Conservation (phyloP, 2,329 filamentous ascomycete species). For the Fusarium redolens region DNA sequence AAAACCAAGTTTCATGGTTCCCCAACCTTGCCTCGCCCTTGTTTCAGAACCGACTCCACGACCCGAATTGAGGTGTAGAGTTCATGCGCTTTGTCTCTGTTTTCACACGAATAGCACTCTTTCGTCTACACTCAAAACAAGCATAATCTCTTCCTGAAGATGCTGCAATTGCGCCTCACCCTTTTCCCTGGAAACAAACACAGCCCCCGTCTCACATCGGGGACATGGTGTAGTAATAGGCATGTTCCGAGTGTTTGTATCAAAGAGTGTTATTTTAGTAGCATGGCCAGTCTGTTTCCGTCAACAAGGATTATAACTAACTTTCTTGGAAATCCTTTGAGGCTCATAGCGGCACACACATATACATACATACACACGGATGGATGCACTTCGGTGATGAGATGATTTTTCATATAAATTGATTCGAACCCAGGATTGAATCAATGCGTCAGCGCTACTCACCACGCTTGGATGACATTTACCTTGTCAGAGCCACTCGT, state of each 20-base stretch:
- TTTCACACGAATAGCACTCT: conserved; percentile 6
- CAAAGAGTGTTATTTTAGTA: conserved; percentile 14
- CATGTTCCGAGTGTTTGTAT: conserved; percentile 9
- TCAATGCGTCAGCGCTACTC: conserved; percentile 22
- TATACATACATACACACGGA: neutral
- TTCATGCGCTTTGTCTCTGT: conserved; percentile 17
- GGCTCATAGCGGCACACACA: neutral
- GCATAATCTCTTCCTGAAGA: conserved; percentile 37
- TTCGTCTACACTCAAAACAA: conserved; percentile 13
- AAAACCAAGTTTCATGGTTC: conserved; percentile 29
- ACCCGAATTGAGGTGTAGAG: conserved; percentile 9
- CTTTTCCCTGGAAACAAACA: conserved; percentile 26
- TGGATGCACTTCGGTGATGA: neutral
- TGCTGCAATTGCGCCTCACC: conserved; percentile 25
- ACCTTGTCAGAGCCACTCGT: conserved; percentile 1
- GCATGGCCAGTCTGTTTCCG: conserved; percentile 14
- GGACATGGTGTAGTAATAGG: neutral
- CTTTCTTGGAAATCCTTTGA: neutral
- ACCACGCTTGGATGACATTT: neutral
- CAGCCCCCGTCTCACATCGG: neutral
- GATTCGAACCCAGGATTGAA: conserved; percentile 16
- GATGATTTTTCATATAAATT: conserved; percentile 29
- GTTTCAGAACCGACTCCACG: conserved; percentile 31
- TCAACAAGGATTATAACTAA: conserved; percentile 6
- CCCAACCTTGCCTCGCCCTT: conserved; percentile 16